Percentiles rank a stretch among this genome's conserved stretches.
phyloP scores from a whole-genome alignment of 139 green algal genomes.

The Chlorella sp. region DNA sequence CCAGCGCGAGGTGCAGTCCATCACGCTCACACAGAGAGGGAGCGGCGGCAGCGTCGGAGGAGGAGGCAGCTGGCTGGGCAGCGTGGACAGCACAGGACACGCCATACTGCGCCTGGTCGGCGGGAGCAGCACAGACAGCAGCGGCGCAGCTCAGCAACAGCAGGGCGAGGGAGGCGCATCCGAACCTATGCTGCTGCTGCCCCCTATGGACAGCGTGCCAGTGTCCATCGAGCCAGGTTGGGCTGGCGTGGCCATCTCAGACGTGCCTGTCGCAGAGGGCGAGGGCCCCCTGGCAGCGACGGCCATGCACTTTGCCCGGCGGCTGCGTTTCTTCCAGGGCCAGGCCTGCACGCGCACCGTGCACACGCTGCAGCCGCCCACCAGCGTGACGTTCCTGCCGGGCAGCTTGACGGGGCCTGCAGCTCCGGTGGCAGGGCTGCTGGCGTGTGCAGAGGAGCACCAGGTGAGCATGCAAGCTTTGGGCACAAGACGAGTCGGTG shows the following conservation, averaged over 20 bases:
- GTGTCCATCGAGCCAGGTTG: neutral
- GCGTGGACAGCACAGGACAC: neutral
- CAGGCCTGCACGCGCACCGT: neutral
- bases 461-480: neutral
- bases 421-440: neutral
- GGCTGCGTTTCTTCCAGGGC: neutral
- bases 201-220: neutral
- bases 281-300: neutral
- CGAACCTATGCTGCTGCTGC: neutral
- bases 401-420: too few species aligned
- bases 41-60: neutral
- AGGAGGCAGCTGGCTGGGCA: neutral
- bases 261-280: neutral
- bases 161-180: neutral
- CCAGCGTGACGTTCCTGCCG: neutral
- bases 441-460: neutral
- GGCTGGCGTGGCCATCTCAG: neutral
- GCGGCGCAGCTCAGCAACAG: neutral
- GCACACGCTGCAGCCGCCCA: neutral
- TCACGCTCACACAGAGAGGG: too few species aligned
- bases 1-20: neutral
- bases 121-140: neutral
- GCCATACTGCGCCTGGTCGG: neutral
- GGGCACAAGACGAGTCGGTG: too few species aligned
- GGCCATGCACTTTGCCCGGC: neutral